Evolutionary conservation across 345 rosid genomes (phyloP).

Genomic region (Pelargonium nanum): DNA sequence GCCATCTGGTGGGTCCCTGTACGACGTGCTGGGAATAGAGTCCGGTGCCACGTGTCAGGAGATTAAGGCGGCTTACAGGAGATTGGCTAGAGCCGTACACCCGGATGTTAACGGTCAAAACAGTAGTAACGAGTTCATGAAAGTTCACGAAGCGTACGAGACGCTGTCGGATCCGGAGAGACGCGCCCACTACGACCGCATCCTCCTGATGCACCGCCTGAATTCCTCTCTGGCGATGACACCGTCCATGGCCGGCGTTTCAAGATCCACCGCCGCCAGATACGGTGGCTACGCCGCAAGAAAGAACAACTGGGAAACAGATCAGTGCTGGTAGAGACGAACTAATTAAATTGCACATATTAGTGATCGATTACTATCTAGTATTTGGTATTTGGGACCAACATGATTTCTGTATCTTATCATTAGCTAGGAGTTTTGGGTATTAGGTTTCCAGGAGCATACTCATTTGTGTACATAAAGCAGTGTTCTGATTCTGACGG

Average conservation of each 20-base stretch:
- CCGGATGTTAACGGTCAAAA: constrained; percentile 38
- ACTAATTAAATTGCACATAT: too few relatives aligned
- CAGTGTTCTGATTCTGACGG: too few relatives aligned
- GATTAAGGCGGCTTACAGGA: constrained; percentile 58
- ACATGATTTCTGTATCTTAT: too few relatives aligned
- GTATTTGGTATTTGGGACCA: too few relatives aligned
- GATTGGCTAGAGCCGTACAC: constrained; percentile 46
- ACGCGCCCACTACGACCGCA: constrained; percentile 45
- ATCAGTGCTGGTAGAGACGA: constrained; percentile 79
- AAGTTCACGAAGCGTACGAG: constrained; percentile 49
- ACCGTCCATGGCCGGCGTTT: constrained; percentile 10
- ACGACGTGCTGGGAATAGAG: constrained; percentile 52
- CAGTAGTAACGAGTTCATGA: constrained; percentile 36
- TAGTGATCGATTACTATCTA: too few relatives aligned
- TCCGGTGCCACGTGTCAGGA: constrained; percentile 44
- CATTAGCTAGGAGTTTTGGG: too few relatives aligned
- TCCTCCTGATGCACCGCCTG: constrained; percentile 20
- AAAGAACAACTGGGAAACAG: constrained; percentile 54
- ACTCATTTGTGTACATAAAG: too few relatives aligned
- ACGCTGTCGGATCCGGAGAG: constrained; percentile 60
- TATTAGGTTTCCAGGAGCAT: too few relatives aligned
- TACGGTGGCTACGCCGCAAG: constrained; percentile 18
- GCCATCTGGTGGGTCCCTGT: constrained; percentile 22
- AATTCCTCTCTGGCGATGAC: constrained; percentile 14
- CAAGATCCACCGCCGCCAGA: constrained; percentile 13